Evolutionary conservation across 2,329 filamentous ascomycete species (phyloP), one percentile per base, ranked within the genome.

Genomic region (Zymoseptoria ardabiliae): DNA sequence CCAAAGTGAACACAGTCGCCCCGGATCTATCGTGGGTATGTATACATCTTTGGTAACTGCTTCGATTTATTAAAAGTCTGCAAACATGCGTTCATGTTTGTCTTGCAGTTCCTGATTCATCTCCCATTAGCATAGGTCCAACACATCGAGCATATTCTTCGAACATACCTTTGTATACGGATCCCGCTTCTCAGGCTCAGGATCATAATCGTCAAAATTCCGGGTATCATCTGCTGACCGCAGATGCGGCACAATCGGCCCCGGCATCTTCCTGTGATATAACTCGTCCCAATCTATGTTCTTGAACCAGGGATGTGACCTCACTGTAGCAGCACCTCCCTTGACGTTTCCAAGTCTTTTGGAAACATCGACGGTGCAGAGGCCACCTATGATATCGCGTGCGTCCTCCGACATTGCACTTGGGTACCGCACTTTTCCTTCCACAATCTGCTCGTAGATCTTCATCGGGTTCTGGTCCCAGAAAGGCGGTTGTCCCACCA

Each of bases 401-500:
- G 89, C 89, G 57, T 85, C 82, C 35, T 82, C 72, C 19, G 87
- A 88, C 72, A 91, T 84, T 53, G 79, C 79, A 8, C 82, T 80
- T 2, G 90, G 89, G 73, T 91, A 93, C 59, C 85, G 79, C 62
- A 93, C 82, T 35, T 87, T 86, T 68, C 89, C 89, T 72, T 90
- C 87, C 28, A 93, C 86, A 68, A 93, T 93, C 76, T 81, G 84
- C 72, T 91, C 90, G 75, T 93, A 93, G 60, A 93, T 93, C 72
- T 92, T 90, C 65, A 93, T 89, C 1, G 89, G 89, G 65, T 91
- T 93, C 65, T 90, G 86, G 70, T 92, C 87, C 88, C 89, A 94
- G 71, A 93, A 94, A 0, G 90, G 90, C 13, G 90, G 90, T 70
- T 92, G 91, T 25, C 90, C 90, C 9, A 90, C 91, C 54, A 93